These are phyloP conservation scores for Psilocybe sp. DNA, from an alignment of 768 basidiomycete species.

Conservation along the genomic window DNA sequence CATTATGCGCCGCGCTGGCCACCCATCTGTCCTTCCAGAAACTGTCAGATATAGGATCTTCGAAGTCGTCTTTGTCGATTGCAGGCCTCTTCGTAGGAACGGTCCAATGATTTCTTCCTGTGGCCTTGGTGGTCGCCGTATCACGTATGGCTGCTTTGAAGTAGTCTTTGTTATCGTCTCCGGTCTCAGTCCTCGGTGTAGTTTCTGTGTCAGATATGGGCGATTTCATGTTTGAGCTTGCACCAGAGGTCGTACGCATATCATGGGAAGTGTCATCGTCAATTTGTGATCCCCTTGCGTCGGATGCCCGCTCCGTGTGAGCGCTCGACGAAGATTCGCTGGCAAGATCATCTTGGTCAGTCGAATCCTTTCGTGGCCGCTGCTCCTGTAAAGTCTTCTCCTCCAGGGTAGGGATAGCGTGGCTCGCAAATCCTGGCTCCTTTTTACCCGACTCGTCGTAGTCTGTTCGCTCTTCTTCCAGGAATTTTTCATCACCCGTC, in stretches of 20 bases:
- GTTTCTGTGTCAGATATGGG: too few relatives aligned
- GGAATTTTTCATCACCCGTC: slow-evolving; percentile 35
- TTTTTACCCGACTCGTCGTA: slow-evolving; percentile 49
- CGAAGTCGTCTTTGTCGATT: slow-evolving; percentile 75
- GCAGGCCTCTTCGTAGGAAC: slow-evolving; percentile 66
- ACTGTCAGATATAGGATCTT: slow-evolving; percentile 81
- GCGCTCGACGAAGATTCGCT: slow-evolving; percentile 25
- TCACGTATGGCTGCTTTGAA: slow-evolving; percentile 42
- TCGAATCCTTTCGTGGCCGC: slow-evolving; percentile 33
- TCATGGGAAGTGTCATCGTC: slow-evolving; percentile 35
- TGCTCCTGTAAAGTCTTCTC: slow-evolving; percentile 59
- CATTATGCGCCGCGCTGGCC: slow-evolving; percentile 84
- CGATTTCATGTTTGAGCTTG: slow-evolving; percentile 23
- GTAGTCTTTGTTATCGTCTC: too few relatives aligned
- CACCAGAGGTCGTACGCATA: slow-evolving; percentile 47
- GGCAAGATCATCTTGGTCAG: slow-evolving; percentile 3
- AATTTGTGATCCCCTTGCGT: too few relatives aligned
- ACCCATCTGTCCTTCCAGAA: slow-evolving; percentile 95
- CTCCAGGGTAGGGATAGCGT: slow-evolving; percentile 67
- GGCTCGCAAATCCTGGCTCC: slow-evolving; percentile 55
- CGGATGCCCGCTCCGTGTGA: slow-evolving; percentile 36
- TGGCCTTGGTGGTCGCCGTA: slow-evolving; percentile 49
- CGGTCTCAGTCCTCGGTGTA: too few relatives aligned
- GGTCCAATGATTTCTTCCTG: slow-evolving; percentile 51
- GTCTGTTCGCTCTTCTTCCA: slow-evolving; percentile 51